Percentiles rank a stretch among this genome's conserved stretches.
phyloP scores from a whole-genome alignment of 116 monocot genomes.

The Iris pallida region DNA sequence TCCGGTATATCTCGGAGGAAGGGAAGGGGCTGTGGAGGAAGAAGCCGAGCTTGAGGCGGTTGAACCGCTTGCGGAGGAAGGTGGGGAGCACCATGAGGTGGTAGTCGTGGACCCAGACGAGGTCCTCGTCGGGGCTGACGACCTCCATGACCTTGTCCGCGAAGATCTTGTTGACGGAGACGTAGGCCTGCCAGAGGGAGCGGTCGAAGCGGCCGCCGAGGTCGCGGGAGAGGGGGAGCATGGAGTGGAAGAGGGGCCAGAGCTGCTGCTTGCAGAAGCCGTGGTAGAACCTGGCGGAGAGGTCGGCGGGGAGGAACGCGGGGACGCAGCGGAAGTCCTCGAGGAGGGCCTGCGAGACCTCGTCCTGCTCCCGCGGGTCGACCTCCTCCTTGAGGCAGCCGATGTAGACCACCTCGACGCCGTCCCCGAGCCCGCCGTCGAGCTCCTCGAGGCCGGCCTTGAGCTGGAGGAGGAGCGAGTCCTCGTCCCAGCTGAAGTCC shows the following conservation, averaged over 20 bases:
- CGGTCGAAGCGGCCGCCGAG: conserved; percentile 80
- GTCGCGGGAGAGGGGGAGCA: conserved; percentile 81
- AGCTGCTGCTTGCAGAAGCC: conserved; percentile 88
- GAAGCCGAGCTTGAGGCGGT: conserved; percentile 75
- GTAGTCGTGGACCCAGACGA: conserved; percentile 91
- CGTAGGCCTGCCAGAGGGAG: conserved; percentile 83
- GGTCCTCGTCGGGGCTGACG: conserved; percentile 71
- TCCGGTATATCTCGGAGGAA: conserved; percentile 82
- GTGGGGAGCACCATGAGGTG: conserved; percentile 83
- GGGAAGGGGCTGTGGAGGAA: conserved; percentile 92
- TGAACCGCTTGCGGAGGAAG: conserved; percentile 71
- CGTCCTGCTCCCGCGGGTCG: conserved; percentile 63
- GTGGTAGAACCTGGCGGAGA: conserved; percentile 67
- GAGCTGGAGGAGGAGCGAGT: conserved; percentile 74
- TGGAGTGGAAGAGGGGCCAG: conserved; percentile 94
- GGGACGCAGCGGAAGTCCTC: conserved; percentile 79
- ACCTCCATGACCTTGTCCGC: conserved; percentile 82
- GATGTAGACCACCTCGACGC: conserved; percentile 60
- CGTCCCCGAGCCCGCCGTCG: conserved; percentile 70
- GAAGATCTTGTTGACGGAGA: conserved; percentile 88
- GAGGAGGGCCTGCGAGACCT: conserved; percentile 64
- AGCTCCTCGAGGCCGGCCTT: conserved; percentile 53
- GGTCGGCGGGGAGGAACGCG: conserved; percentile 64
- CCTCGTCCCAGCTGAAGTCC: conserved; percentile 89
- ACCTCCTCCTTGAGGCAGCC: conserved; percentile 76